Base-by-base conservation (phyloP, 805 yeast species). In the Myxozyma neglecta region DNA sequence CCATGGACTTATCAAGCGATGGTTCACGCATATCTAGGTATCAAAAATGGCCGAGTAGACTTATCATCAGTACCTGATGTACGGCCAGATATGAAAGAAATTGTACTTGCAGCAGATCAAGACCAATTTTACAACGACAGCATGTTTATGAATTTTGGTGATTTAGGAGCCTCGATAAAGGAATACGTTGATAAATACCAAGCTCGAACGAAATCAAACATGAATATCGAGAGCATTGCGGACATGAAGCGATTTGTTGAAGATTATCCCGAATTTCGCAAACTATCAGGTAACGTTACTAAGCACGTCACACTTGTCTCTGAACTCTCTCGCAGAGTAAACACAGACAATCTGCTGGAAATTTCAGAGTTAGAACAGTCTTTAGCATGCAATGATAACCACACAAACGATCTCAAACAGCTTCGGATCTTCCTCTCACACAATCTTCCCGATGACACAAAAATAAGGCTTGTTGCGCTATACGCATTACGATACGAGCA, bases 1-100 rank as follows among this genome's bases (percentile, higher is more conserved):
- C 99, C 98, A 1, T 94, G 99, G 99, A 92, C 99, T 1, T 94
- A 90, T 75, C 98, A 93, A 72, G 89, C 97, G 1, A 93, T 94
- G 98, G 90, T 94, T 16, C 96, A 93, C 73, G 98, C 96, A 72
- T 81, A 91, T 24, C 77, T 94, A 36, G 96, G 93, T 1, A 89
- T 94, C 61, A 77, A 80, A 39, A 87, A 90, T 71, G 93, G 94
- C 69, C 82, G 92, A 1, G 96, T 90, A 3, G 87, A 85, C 68
- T 73, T 92, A 40, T 77, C 86, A 0, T 70, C 74, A 0, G 80
- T 83, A 1, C 82, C 87, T 1, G 84, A 81, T 66, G 76, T 85
- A 61, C 74, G 85, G 64, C 74, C 81, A n/a, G 89, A 86, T 46
- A 75, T 87, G 63, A 74, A 78, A 58, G 87, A 87, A 59, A 82